Evolutionary conservation across 495 filamentous ascomycete genomes (phyloP).

Genomic region (Hyphodiscus hymeniophilus): DNA sequence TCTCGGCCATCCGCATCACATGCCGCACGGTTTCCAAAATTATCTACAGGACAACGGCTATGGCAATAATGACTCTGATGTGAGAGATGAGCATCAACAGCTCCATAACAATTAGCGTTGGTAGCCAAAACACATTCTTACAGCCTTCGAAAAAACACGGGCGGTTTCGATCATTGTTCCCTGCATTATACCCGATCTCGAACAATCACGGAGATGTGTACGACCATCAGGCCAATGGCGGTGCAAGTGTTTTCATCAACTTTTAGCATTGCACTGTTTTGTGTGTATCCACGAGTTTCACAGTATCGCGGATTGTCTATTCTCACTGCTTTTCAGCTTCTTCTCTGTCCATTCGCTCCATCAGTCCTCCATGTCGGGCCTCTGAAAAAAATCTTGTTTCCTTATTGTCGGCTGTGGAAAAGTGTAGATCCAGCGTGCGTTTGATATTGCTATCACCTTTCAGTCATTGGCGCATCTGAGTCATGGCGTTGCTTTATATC

Average conservation of each 20-base stretch:
- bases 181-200: neutral
- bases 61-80: conserved; percentile 4
- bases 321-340: neutral
- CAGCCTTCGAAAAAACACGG: conserved; percentile 1
- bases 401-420: neutral
- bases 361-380: neutral
- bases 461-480: neutral
- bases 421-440: neutral
- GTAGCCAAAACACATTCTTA: neutral
- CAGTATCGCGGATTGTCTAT: neutral
- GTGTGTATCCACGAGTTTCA: neutral
- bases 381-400: neutral
- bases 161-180: conserved; percentile 1
- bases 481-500: neutral
- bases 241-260: conserved; percentile 1
- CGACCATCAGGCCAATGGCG: neutral
- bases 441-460: neutral
- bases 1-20: conserved; percentile 13
- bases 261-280: neutral
- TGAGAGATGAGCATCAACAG: conserved; percentile 10
- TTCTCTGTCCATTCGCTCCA: neutral
- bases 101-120: neutral
- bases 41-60: conserved; percentile 12
- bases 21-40: conserved; percentile 5
- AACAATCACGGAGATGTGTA: no score